Evolutionary conservation across 1,284 basidiomycete genomes (phyloP), one percentile per base, ranked within the genome.

Genomic region (Wallemia mellicola): DNA sequence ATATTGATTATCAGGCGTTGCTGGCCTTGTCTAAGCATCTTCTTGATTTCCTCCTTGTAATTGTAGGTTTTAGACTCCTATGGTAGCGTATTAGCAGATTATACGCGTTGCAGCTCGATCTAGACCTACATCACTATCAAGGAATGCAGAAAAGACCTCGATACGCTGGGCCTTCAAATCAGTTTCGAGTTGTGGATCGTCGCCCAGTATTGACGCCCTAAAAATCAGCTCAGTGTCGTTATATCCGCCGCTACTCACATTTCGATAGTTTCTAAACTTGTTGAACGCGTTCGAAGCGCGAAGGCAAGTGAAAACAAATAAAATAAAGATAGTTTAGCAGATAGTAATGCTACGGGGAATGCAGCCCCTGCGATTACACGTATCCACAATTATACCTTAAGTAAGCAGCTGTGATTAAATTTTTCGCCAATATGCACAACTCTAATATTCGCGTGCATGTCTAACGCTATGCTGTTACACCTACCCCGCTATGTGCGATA

Each of bases 1-100:
- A 98, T 77, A 71, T 95, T 98, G 70, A 99, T 80, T 66, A 94
- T 81, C 66, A 99, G 80, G 66, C 94, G 81, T 65, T 86, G 82
- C 67, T 83, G 79, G 66, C 86, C 83, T 28, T 78, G 74, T 60
- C 83, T 80, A 54, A 98, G 76, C 82, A 98, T 83, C 64, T 80
- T 79, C 58, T 78, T 76, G 65, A 95, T 83, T 60, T 83, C 82
- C 66, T 89, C 82, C 65, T 80, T 79, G 73, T 98, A 96, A 71
- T 87, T 86, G 73, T 72, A 70, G 59, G 67, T 68, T 15, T 64
- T 55, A 67, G 68, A 67, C 69, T 58, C 0, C 25, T 22, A 24
- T 58, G 28, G 58, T 27, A 27, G 61, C 30, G n/a, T 33, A 57
- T 30, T 22, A 25, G 38, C 58, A 17, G 57, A 55, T 27, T 57